Conservation (phyloP, 495 filamentous ascomycete species). For the Annulohypoxylon maeteangense region DNA sequence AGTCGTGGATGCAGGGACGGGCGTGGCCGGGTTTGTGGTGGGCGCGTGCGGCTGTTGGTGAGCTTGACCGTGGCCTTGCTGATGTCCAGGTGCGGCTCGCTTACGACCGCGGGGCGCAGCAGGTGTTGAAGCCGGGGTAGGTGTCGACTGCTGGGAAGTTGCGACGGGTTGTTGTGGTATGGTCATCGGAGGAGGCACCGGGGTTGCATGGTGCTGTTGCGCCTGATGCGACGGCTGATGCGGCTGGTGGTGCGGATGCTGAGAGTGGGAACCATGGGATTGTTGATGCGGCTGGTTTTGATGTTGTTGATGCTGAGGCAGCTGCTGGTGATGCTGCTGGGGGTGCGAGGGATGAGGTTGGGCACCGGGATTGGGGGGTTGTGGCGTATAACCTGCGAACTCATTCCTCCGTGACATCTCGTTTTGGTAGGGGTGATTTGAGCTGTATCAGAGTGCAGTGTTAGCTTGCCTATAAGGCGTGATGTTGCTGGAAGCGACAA, state of each 20-base stretch:
- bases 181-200: constrained; percentile 54
- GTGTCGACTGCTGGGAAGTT: constrained; percentile 54
- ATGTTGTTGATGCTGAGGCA: constrained; percentile 43
- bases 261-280: constrained; percentile 34
- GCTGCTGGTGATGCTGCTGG: constrained; percentile 47
- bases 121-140: constrained; percentile 51
- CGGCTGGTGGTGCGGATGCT: constrained; percentile 50
- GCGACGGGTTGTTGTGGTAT: constrained; percentile 48
- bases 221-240: constrained; percentile 44
- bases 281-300: constrained; percentile 43
- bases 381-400: constrained; percentile 43
- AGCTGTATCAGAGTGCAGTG: constrained; percentile 46
- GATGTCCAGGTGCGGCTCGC: constrained; percentile 39
- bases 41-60: constrained; percentile 43
- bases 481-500: constrained; percentile 36
- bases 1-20: constrained; percentile 33
- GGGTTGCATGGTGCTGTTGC: constrained; percentile 53
- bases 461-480: constrained; percentile 43
- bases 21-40: constrained; percentile 35
- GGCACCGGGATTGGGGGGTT: constrained; percentile 44
- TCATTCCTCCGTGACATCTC: constrained; percentile 59
- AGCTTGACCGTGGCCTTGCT: constrained; percentile 40
- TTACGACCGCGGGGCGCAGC: constrained; percentile 43
- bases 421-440: constrained; percentile 52
- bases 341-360: constrained; percentile 45